Base-by-base conservation (phyloP, 148 eudicot genomes). In the Rheum nobile region DNA sequence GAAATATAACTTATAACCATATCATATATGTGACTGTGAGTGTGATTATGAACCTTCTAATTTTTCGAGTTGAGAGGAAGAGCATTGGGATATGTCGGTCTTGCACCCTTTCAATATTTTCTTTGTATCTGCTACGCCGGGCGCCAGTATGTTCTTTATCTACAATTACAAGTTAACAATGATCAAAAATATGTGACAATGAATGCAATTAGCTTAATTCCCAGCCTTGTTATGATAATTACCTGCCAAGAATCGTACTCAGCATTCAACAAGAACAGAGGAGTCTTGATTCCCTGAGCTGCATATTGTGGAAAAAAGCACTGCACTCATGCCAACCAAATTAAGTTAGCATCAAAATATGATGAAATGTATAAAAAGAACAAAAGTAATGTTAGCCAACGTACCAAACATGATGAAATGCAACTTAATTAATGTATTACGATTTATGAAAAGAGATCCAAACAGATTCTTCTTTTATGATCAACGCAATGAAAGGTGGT, bases 61-160 rank as follows among this genome's bases (percentile, higher is more conserved):
- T 54, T 22, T 54, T 54, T 54, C 31, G 19, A 32, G 38, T 32
- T 67, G 71, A 10, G 71, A 4, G n/a, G 71, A 4, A 8, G 16
- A 2, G 5, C 52, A 47, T 0, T 47, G 16, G 52, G 21, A 14
- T 3, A 47, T 47, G 52, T 47, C 21, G 6, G 16, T 47, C 52
- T 47, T 47, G 52, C 52, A 47, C 2, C 5, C 21, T 2, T 65
- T 80, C 93, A 97, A 90, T 19, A 75, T 74, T n/a, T n/a, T 43
- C 93, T 90, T 35, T 85, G 88, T 87, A 86, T 90, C 93, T 35
- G 90, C 84, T 65, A 77, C 87, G 44, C 82, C 85, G 17, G 94
- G 75, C 44, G 93, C 97, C 82, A 94, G 80, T 47, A 80, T 88
- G 76, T 91, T 91, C 78, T 86, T 91, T 59, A 89, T 78, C 98